Evolutionary conservation across 352 stramenopile species (phyloP), one percentile per base, ranked within the genome.

Genomic region (Globisporangium nunn): DNA sequence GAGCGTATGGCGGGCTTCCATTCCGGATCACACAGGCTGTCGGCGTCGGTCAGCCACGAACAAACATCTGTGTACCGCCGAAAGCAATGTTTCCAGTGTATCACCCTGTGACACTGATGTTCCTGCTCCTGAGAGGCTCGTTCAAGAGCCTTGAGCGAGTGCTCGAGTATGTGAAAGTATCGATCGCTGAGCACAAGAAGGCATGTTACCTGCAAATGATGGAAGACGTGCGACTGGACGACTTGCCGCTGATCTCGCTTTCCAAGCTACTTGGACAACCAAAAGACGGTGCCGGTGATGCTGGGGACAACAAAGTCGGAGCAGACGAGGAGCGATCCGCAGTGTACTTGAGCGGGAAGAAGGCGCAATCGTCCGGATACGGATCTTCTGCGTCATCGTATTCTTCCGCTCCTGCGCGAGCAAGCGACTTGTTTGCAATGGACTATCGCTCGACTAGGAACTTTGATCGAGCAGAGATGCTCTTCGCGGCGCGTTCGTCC

Each of bases 141-240:
- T 91, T 93, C 35, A 48, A 65, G 17, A 86, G 67, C n/a, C 59
- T 91, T 3, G 64, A 89, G 47, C 68, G 56, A 18, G 47, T 86
- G 18, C 58, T 92, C 8, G 65, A 81, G 30, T 65, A 91, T 41
- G 68, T 93, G 44, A 73, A 80, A 47, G 47, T 60, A 2, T 72
- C 70, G 35, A 75, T 95, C 45, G n/a, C 72, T 17, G 69, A 79
- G 41, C 78, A 93, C 47, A 76, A 93, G 57, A 80, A 91, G 67
- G 71, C 63, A 12, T 91, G 81, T 44, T 95, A 91, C 61, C 33
- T 93, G 29, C 74, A 73, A 48, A 93, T 93, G 85, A 55, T 70
- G 12, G 68, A 90, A 15, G 70, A 82, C 40, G 63, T 70, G 14
- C 56, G 67, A n/a, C 51, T 91, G 30, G 66, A 50, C 50, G 70